Conservation (phyloP, 2,329 filamentous ascomycete genomes). For the Botryotinia narcissicola region DNA sequence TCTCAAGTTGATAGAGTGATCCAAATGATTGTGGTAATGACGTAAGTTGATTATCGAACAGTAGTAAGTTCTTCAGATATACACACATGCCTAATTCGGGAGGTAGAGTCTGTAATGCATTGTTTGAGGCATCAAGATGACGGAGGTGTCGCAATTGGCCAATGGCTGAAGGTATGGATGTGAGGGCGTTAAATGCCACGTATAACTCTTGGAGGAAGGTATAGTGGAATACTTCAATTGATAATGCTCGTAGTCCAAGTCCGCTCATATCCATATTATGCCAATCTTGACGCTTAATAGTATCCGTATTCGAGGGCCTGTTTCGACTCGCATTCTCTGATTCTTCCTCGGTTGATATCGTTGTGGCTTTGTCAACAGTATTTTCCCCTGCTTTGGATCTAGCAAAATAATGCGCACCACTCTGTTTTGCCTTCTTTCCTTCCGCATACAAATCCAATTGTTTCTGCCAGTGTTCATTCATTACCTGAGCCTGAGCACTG, state of each 20-base stretch:
- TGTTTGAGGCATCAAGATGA: conserved; percentile 84
- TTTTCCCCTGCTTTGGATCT: conserved; percentile 64
- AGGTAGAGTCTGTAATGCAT: conserved; percentile 77
- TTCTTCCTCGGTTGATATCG: conserved; percentile 46
- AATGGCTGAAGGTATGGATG: conserved; percentile 74
- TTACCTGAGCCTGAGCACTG: conserved; percentile 50
- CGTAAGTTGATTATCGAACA: conserved; percentile 88
- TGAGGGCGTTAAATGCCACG: conserved; percentile 88
- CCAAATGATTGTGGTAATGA: conserved; percentile 83
- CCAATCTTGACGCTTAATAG: conserved; percentile 77
- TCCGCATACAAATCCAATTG: conserved; percentile 80
- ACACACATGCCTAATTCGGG: conserved; percentile 96
- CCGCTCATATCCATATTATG: conserved; percentile 91
- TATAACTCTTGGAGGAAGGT: conserved; percentile 88
- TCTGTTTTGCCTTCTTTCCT: conserved; percentile 68
- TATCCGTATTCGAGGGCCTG: conserved; percentile 63
- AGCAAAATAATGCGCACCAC: conserved; percentile 65
- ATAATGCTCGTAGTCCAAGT: conserved; percentile 85
- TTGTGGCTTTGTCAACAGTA: conserved; percentile 55
- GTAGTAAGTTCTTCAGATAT: conserved; percentile 76
- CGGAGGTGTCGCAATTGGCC: conserved; percentile 78
- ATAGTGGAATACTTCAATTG: conserved; percentile 79
- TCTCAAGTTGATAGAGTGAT: conserved; percentile 81
- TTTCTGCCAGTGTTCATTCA: conserved; percentile 78
- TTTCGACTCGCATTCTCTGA: conserved; percentile 51